Percentiles rank a stretch among this genome's conserved stretches.
phyloP scores from a whole-genome alignment of 768 basidiomycete genomes.

The Chalciporus pseudorubinellus region DNA sequence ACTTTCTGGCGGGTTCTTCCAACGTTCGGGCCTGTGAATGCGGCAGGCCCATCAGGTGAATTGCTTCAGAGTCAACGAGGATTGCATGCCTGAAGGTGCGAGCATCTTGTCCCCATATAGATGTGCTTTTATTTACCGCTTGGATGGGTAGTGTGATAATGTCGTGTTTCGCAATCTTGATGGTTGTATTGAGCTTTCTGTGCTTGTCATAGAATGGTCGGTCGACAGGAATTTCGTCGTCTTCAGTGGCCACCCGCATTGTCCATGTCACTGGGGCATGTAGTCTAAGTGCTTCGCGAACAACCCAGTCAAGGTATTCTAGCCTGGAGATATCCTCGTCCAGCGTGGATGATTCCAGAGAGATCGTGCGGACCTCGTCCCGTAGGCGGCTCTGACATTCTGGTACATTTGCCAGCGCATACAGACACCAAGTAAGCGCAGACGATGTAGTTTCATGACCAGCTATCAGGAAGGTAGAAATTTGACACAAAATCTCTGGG shows the following conservation, averaged over 20 bases:
- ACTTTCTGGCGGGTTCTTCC: slow-evolving; percentile 40
- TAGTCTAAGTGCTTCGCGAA: slow-evolving; percentile 56
- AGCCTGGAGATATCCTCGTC: slow-evolving; percentile 38
- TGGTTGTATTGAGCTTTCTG: slow-evolving; percentile 30
- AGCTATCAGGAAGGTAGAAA: slow-evolving; percentile 61
- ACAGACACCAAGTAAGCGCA: slow-evolving; percentile 62
- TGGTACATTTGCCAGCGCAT: slow-evolving; percentile 49
- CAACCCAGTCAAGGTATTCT: slow-evolving; percentile 58
- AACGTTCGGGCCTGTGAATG: slow-evolving; percentile 49
- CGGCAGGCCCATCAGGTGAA: slow-evolving; percentile 21
- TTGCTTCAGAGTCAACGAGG: slow-evolving; percentile 19
- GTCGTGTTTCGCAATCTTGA: slow-evolving; percentile 47
- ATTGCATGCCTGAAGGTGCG: slow-evolving; percentile 47
- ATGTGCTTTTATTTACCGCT: slow-evolving; percentile 52
- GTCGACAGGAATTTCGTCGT: slow-evolving; percentile 52
- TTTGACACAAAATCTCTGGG: slow-evolving; percentile 59
- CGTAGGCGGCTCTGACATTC: slow-evolving; percentile 48
- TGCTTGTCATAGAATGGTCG: slow-evolving; percentile 32
- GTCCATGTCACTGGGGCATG: slow-evolving; percentile 58
- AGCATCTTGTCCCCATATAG: slow-evolving; percentile 69
- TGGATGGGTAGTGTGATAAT: slow-evolving; percentile 59
- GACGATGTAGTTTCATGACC: slow-evolving; percentile 64
- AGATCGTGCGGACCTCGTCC: slow-evolving; percentile 38
- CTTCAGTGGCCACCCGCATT: slow-evolving; percentile 49
- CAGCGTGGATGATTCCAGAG: slow-evolving; percentile 12